These are phyloP conservation scores for Coffea humblotiana DNA, from an alignment of 305 asterid species.

Conservation along the genomic window DNA sequence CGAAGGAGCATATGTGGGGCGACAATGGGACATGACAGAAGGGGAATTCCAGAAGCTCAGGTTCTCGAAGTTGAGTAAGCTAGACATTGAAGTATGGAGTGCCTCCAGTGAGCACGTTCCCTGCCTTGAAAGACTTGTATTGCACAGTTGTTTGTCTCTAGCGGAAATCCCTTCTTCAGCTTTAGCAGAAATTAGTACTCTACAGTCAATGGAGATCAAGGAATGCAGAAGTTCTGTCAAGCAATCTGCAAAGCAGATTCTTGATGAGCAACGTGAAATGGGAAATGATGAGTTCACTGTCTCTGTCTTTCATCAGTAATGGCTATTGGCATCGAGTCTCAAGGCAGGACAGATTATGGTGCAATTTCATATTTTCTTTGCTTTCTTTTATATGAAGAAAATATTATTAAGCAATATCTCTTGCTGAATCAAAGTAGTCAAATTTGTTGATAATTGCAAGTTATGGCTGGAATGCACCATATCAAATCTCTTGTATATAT, in stretches of 20 bases:
- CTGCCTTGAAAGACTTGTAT: background rate
- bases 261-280: background rate
- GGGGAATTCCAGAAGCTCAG: constrained; percentile 16
- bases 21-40: constrained; percentile 18
- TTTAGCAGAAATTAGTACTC: background rate
- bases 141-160: background rate
- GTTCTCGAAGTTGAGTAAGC: background rate
- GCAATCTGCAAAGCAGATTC: background rate
- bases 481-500: too few relatives aligned
- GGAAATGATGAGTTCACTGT: background rate
- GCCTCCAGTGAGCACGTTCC: background rate
- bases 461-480: too few relatives aligned
- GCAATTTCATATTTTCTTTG: too few relatives aligned
- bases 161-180: constrained; percentile 15
- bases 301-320: background rate
- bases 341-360: too few relatives aligned
- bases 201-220: background rate
- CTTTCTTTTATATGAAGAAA: too few relatives aligned
- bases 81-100: background rate
- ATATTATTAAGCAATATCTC: too few relatives aligned
- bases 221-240: background rate
- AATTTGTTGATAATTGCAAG: too few relatives aligned
- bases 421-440: too few relatives aligned
- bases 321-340: too few relatives aligned
- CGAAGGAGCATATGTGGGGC: constrained; percentile 11